Evolutionary conservation across 2,329 filamentous ascomycete genomes (phyloP), one percentile per base, ranked within the genome.

Genomic region (Nigrospora oryzae): DNA sequence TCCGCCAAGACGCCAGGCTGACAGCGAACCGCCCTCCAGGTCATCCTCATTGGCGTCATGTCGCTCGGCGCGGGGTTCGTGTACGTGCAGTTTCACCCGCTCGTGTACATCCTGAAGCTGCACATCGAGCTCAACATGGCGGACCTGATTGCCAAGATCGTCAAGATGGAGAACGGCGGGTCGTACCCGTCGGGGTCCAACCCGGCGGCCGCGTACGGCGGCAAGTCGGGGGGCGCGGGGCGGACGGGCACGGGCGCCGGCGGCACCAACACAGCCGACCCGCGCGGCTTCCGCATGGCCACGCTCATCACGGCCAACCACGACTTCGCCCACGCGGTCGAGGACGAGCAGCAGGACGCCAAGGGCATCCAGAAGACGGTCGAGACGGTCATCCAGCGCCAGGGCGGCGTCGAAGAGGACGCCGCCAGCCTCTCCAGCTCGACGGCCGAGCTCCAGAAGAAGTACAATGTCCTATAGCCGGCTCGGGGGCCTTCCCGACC

Each of bases 1-100:
- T 1, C 12, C 23, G 1, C 4, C 4, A 10, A 10, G 5, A 28
- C 23, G 5, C 5, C 23, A 28, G 10, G 23, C 23, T 28, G 23
- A 28, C 23, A 10, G 23, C 23, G 23, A 5, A 28, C 5, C 23
- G 23, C 23, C 5, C 23, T 7, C 1, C 4, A 61, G 59, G 34
- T 57, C 3, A 16, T 57, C 8, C 48, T 71, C 13, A 70, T 72
- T 15, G 66, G 60, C 4, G 57, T 68, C 32, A 73, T 72, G 69
- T 68, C 63, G 0, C 62, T 71, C 11, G 62, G 62, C 0, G 65
- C 68, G 46, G 63, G 63, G 15, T 64, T 66, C 15, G 61, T 71
- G 64, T 74, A 72, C 53, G 63, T 71, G 19, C 68, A 71, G 52
- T 68, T 71, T 51, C 68, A 72, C 46, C 64, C 14, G 36, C 36